Evolutionary conservation across 2,329 filamentous ascomycete genomes (phyloP).

Genomic region (Lachnellula suecica): DNA sequence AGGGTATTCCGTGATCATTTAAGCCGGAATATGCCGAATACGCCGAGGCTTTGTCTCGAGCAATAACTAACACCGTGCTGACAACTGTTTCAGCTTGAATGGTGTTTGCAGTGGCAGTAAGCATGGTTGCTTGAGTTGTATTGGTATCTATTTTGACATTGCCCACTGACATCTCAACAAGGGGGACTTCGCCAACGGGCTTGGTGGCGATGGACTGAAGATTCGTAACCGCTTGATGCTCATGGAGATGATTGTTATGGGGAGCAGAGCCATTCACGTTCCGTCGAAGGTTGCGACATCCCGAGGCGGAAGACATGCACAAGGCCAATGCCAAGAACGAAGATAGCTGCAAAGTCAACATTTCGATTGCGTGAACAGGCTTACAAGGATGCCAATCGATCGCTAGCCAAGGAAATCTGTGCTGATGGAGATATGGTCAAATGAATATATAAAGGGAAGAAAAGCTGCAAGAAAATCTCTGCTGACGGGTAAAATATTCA

Average conservation of each 20-base stretch:
- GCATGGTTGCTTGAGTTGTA: constrained; percentile 15
- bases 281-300: constrained; percentile 9
- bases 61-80: constrained; percentile 55
- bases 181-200: constrained; percentile 1
- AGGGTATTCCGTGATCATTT: constrained; percentile 61
- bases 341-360: constrained; percentile 7
- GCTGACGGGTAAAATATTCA: background rate
- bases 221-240: constrained; percentile 6
- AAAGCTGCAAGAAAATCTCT: background rate
- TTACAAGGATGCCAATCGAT: constrained; percentile 5
- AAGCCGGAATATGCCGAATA: constrained; percentile 51
- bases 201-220: constrained; percentile 11
- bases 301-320: constrained; percentile 10
- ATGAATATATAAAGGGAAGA: constrained; percentile 11
- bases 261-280: too few relatives aligned
- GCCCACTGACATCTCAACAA: constrained; percentile 1
- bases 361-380: constrained; percentile 2
- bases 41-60: constrained; percentile 48
- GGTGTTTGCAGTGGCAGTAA: background rate
- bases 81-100: constrained; percentile 10
- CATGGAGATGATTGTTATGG: constrained; percentile 1
- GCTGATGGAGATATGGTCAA: constrained; percentile 1
- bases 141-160: constrained; percentile 8
- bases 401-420: constrained; percentile 2
- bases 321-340: constrained; percentile 10